A percentile compares a stretch with the other conserved stretches of the same genome.
These are phyloP conservation scores for Globisporangium splendens DNA, from an alignment of 352 stramenopile genomes.

Conservation along the genomic window DNA sequence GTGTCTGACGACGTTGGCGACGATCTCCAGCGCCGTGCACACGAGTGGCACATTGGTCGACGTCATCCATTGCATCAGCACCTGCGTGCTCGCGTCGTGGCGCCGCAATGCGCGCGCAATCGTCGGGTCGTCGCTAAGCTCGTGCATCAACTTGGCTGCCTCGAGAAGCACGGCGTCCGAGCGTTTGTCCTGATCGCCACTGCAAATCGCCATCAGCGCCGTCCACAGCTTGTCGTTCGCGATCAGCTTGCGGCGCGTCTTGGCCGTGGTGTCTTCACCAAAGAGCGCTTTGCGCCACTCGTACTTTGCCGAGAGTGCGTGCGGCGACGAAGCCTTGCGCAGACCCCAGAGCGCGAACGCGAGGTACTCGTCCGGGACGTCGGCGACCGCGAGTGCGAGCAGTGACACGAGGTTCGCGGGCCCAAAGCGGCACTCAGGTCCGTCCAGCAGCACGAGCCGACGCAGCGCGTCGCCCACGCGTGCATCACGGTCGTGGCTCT, in stretches of 20 bases:
- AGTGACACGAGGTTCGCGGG: constrained; percentile 67
- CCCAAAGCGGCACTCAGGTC: constrained; percentile 41
- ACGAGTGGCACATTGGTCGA: constrained; percentile 28
- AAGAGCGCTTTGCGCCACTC: constrained; percentile 60
- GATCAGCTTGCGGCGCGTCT: constrained; percentile 52
- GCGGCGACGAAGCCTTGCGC: constrained; percentile 36
- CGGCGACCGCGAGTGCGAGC: constrained; percentile 52
- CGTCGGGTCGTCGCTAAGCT: constrained; percentile 37
- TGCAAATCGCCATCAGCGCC: constrained; percentile 21
- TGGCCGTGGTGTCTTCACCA: constrained; percentile 46
- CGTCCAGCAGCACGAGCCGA: constrained; percentile 41
- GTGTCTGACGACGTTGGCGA: constrained; percentile 30
- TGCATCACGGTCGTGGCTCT: constrained; percentile 48
- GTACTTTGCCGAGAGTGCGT: constrained; percentile 32
- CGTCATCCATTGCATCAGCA: constrained; percentile 45
- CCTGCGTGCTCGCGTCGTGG: constrained; percentile 18
- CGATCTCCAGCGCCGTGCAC: constrained; percentile 34
- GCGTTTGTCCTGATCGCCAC: constrained; percentile 4
- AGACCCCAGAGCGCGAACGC: constrained; percentile 74
- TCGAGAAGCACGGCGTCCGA: constrained; percentile 41
- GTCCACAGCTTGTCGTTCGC: constrained; percentile 49
- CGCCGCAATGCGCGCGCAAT: constrained; percentile 21
- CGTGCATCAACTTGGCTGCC: constrained; percentile 32
- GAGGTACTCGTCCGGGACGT: constrained; percentile 54
- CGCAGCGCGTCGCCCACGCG: constrained; percentile 53